A percentile compares a stretch with the other conserved stretches of the same genome.
Conservation (phyloP, 768 basidiomycete species). For the Rubroboletus satanas region DNA sequence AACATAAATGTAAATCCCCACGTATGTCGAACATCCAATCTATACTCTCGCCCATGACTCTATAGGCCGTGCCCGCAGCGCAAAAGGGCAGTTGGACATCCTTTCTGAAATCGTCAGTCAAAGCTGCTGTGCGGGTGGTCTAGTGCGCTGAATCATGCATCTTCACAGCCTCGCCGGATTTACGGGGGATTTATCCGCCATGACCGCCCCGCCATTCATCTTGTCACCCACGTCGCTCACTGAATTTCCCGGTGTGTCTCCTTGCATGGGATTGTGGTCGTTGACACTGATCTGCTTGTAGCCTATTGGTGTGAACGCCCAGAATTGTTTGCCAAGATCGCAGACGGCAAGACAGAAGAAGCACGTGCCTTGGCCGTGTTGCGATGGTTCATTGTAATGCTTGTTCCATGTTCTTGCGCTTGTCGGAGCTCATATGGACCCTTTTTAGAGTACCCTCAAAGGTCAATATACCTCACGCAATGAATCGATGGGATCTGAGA, state of each 20-base stretch:
- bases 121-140: not conserved
- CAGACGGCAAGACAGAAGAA: slow-evolving; percentile 69
- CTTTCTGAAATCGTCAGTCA: slow-evolving; percentile 83
- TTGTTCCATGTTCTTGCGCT: not conserved
- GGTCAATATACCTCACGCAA: slow-evolving; percentile 95
- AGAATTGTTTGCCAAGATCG: slow-evolving; percentile 82
- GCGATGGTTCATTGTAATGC: slow-evolving; percentile 84
- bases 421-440: slow-evolving; percentile 1
- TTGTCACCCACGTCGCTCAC: slow-evolving; percentile 87
- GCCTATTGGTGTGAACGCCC: slow-evolving; percentile 98
- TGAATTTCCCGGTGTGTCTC: slow-evolving; percentile 75
- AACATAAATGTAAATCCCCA: slow-evolving; percentile 30
- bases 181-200: slow-evolving; percentile 80
- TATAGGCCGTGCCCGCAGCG: slow-evolving; percentile 68
- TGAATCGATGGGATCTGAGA: slow-evolving; percentile 94
- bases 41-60: slow-evolving; percentile 19
- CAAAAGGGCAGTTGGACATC: slow-evolving; percentile 87
- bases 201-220: slow-evolving; percentile 89
- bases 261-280: not conserved
- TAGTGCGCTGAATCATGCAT: not conserved
- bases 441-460: slow-evolving; percentile 75
- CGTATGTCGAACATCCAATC: slow-evolving; percentile 32
- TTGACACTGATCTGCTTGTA: slow-evolving; percentile 26
- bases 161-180: slow-evolving; percentile 69
- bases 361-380: slow-evolving; percentile 77